Evolutionary conservation across 129 eudicot species (phyloP).

Genomic region (Erigeron canadensis): DNA sequence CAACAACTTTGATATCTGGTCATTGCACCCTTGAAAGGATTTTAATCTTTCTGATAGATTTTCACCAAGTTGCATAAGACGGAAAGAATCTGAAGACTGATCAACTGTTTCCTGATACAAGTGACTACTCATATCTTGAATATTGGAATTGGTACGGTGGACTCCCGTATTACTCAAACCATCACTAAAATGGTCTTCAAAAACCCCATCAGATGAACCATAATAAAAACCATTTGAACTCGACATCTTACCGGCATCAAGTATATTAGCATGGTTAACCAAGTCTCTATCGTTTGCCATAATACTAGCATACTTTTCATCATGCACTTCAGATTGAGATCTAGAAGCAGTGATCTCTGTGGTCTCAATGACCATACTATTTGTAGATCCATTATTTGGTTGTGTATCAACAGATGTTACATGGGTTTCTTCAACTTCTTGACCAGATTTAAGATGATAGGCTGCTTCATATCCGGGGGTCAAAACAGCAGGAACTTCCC

Average conservation of each 20-base stretch:
- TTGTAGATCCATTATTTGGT: constrained; percentile 18
- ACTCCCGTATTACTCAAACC: constrained; percentile 27
- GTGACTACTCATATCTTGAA: constrained; percentile 19
- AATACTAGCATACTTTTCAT: constrained; percentile 27
- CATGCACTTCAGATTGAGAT: constrained; percentile 14
- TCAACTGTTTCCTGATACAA: constrained; percentile 32
- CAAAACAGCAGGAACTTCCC: constrained; percentile 76
- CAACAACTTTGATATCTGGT: constrained; percentile 42
- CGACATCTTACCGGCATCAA: constrained; percentile 6
- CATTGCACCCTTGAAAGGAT: constrained; percentile 48
- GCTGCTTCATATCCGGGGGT: constrained; percentile 39
- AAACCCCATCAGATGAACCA: constrained; percentile 11
- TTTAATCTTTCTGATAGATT: constrained; percentile 56
- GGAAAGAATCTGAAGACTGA: constrained; percentile 45
- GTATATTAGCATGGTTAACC: constrained; percentile 22
- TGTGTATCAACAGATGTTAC: constrained; percentile 31
- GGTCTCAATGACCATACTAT: constrained; percentile 15
- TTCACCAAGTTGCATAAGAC: constrained; percentile 52
- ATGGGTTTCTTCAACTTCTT: constrained; percentile 34
- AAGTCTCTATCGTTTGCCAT: constrained; percentile 23
- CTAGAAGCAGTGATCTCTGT: constrained; percentile 25
- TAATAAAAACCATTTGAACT: constrained; percentile 3
- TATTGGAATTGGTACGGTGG: constrained; percentile 22
- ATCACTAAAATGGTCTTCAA: constrained; percentile 8
- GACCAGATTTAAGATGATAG: constrained; percentile 27